Conservation (phyloP, 129 eudicot genomes). For the Flaveria linearis region DNA sequence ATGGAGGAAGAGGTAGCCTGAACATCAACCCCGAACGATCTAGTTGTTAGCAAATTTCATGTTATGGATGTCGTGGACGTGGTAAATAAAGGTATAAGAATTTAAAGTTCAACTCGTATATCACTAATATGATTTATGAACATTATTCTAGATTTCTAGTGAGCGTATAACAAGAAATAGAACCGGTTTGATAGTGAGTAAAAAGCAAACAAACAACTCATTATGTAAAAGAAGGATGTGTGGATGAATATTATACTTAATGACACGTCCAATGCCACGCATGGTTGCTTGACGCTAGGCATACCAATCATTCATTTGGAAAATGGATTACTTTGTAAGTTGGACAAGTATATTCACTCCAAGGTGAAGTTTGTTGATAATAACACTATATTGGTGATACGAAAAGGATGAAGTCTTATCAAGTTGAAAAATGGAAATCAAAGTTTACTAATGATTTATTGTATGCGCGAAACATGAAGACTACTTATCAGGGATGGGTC, state of each 20-base stretch:
- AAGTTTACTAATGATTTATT: too few relatives aligned
- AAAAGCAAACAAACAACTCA: background rate
- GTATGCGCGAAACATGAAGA: too few relatives aligned
- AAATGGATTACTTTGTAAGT: background rate
- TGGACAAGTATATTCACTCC: background rate
- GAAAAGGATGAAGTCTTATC: background rate
- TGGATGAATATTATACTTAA: background rate
- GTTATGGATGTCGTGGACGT: background rate
- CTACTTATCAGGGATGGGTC: background rate
- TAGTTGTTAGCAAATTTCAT: background rate
- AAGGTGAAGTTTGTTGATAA: background rate
- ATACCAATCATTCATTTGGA: background rate
- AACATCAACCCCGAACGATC: background rate
- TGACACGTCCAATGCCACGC: background rate
- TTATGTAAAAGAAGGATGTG: background rate
- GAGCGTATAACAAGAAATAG: background rate
- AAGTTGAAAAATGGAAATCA: conserved; percentile 2
- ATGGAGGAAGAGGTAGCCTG: background rate
- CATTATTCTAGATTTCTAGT: background rate
- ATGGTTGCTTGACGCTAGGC: background rate
- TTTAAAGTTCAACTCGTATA: background rate
- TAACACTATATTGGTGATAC: background rate
- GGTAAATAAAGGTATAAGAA: background rate
- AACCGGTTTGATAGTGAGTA: background rate
- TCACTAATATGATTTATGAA: background rate